phyloP scores from a whole-genome alignment of 2,329 filamentous ascomycete species.

The Fusarium pilosicola region DNA sequence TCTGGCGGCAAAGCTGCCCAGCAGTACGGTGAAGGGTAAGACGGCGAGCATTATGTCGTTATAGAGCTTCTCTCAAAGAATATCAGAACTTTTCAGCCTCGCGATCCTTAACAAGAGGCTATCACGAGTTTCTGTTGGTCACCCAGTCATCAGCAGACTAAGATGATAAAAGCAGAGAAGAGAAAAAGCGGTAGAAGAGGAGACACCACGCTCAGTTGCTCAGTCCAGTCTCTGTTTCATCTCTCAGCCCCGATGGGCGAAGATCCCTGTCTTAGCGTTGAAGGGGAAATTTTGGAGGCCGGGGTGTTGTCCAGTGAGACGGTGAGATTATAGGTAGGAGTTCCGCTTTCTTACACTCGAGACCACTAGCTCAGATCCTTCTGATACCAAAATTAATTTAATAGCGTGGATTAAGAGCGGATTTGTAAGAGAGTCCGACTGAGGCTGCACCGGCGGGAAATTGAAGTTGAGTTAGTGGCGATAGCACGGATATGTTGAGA shows the following conservation, averaged over 20 bases:
- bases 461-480: constrained; percentile 3
- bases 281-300: constrained; percentile 10
- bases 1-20: constrained; percentile 7
- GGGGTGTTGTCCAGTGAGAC: constrained; percentile 18
- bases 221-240: constrained; percentile 12
- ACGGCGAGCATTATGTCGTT: constrained; percentile 8
- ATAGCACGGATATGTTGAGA: not conserved
- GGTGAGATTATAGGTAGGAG: not conserved
- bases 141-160: not conserved
- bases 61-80: not conserved
- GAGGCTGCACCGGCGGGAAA: not conserved
- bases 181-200: not conserved
- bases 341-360: constrained; percentile 6
- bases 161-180: not conserved
- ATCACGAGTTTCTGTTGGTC: not conserved
- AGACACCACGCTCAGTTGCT: not conserved
- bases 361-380: constrained; percentile 15
- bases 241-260: constrained; percentile 21
- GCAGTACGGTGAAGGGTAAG: constrained; percentile 11
- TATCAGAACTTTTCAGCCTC: not conserved
- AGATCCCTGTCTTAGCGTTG: constrained; percentile 25
- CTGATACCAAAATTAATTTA: constrained; percentile 10
- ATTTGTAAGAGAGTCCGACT: not conserved
- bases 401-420: not conserved
- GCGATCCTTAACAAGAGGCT: not conserved